These are phyloP conservation scores for Chlorella sp. DNA, from an alignment of 139 green algal species.

Conservation along the genomic window DNA sequence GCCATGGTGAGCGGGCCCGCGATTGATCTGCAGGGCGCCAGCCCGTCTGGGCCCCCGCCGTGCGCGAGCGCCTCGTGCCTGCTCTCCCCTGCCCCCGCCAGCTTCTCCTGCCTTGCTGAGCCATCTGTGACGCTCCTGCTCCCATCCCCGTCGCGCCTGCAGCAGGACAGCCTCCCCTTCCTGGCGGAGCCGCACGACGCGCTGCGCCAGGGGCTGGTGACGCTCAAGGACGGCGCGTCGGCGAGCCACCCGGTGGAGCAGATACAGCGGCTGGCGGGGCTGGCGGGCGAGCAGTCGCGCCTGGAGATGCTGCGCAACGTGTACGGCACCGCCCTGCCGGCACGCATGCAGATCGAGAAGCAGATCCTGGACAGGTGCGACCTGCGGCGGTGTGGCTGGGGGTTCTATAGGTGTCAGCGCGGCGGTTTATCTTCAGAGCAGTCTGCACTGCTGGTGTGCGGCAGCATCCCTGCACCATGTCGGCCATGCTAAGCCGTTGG, in stretches of 20 bases:
- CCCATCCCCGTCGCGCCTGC: not conserved
- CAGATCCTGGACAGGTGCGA: slow-evolving; percentile 76
- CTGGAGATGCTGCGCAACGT: slow-evolving; percentile 73
- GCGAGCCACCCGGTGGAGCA: slow-evolving; percentile 70
- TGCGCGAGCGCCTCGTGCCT: no score
- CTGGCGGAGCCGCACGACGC: slow-evolving; percentile 65
- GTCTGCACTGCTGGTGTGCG: no score
- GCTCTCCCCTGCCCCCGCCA: not conserved
- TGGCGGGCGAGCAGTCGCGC: slow-evolving; percentile 29
- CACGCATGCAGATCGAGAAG: slow-evolving; percentile 74
- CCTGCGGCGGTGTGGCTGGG: no score
- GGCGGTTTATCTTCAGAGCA: no score
- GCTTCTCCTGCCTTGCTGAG: not conserved
- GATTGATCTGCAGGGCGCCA: no score
- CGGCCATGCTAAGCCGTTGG: no score
- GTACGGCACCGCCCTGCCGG: slow-evolving; percentile 79
- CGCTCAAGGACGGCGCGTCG: slow-evolving; percentile 73
- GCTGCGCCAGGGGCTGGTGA: slow-evolving; percentile 70
- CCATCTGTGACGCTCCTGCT: not conserved
- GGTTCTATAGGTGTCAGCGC: not conserved
- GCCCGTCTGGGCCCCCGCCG: no score
- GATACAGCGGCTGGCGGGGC: slow-evolving; percentile 60
- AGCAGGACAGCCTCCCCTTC: slow-evolving; percentile 63
- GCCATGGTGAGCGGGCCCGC: no score
- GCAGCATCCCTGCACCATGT: no score